A percentile compares a stretch with the other conserved stretches of the same genome.
Conservation (phyloP, 2,329 filamentous ascomycete genomes). For the Apiospora saccharicola region DNA sequence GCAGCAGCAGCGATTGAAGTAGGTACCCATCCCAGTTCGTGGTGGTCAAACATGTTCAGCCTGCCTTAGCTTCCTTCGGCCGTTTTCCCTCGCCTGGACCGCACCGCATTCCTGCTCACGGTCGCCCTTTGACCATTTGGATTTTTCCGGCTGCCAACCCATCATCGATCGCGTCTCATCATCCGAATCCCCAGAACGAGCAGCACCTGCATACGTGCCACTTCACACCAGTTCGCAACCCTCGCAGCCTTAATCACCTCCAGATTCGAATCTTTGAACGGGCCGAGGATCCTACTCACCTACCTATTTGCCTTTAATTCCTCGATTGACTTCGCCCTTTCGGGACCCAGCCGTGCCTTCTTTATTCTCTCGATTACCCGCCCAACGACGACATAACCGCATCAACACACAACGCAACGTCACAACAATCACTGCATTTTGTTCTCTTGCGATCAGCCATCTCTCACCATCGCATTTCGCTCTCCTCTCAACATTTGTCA, state of each 20-base stretch:
- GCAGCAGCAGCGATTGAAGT: not conserved
- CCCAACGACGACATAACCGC: constrained; percentile 10
- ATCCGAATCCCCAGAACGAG: constrained; percentile 20
- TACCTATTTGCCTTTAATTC: not conserved
- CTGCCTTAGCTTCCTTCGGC: constrained; percentile 9
- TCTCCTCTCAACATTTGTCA: not conserved
- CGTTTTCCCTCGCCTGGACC: constrained; percentile 18
- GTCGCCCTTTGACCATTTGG: constrained; percentile 16
- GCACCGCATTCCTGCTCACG: constrained; percentile 15
- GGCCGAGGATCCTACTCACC: not conserved
- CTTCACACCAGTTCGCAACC: not conserved
- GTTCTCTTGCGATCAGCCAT: not conserved
- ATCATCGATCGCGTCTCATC: constrained; percentile 21
- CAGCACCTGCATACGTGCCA: not conserved
- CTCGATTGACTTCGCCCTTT: constrained; percentile 14
- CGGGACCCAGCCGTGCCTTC: not conserved
- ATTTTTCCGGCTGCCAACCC: constrained; percentile 19
- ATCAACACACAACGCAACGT: constrained; percentile 6
- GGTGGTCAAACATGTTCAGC: constrained; percentile 9
- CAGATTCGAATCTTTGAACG: not conserved
- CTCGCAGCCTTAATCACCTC: not conserved
- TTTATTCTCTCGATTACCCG: constrained; percentile 3
- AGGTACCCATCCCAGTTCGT: constrained; percentile 3
- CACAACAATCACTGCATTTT: not conserved
- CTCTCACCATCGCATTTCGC: not conserved